Percentiles rank a stretch among this genome's conserved stretches.
These are phyloP conservation scores for Stagonosporopsis chrysanthemi DNA, from an alignment of 2,329 filamentous ascomycete species.

Conservation along the genomic window DNA sequence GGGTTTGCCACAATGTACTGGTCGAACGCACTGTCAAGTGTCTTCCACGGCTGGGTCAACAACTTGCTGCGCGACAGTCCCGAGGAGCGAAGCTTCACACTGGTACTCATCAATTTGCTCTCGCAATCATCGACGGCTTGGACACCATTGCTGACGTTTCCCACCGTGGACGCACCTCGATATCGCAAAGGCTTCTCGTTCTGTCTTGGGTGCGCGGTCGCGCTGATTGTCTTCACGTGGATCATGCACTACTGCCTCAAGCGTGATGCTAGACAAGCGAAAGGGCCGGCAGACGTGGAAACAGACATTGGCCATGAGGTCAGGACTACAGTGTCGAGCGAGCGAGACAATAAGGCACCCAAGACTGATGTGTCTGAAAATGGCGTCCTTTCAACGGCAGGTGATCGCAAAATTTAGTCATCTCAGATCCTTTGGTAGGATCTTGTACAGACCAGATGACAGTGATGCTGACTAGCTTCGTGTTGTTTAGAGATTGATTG, in stretches of 20 bases:
- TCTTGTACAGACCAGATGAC: too few relatives aligned
- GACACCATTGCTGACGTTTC: constrained; percentile 13
- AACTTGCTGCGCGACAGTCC: constrained; percentile 17
- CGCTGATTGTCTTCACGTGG: constrained; percentile 6
- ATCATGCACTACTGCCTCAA: constrained; percentile 9
- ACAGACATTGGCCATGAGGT: not conserved
- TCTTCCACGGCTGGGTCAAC: constrained; percentile 62
- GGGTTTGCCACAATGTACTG: constrained; percentile 58
- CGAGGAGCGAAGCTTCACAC: constrained; percentile 14
- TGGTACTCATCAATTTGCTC: constrained; percentile 18
- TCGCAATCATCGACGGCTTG: constrained; percentile 15
- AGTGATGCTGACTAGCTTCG: too few relatives aligned
- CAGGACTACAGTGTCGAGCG: not conserved
- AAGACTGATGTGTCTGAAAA: not conserved
- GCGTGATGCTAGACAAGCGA: constrained; percentile 1
- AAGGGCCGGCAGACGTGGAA: not conserved
- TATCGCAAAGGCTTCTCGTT: constrained; percentile 15
- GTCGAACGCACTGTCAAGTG: constrained; percentile 59
- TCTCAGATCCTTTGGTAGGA: too few relatives aligned
- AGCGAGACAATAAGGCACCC: not conserved
- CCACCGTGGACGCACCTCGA: constrained; percentile 14
- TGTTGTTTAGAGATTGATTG: too few relatives aligned
- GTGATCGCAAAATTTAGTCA: not conserved
- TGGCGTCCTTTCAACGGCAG: not conserved
- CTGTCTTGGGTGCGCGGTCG: constrained; percentile 12